Evolutionary conservation across 1,139 yeast genomes (phyloP).

Genomic region (Meyerozyma smithsonii): DNA sequence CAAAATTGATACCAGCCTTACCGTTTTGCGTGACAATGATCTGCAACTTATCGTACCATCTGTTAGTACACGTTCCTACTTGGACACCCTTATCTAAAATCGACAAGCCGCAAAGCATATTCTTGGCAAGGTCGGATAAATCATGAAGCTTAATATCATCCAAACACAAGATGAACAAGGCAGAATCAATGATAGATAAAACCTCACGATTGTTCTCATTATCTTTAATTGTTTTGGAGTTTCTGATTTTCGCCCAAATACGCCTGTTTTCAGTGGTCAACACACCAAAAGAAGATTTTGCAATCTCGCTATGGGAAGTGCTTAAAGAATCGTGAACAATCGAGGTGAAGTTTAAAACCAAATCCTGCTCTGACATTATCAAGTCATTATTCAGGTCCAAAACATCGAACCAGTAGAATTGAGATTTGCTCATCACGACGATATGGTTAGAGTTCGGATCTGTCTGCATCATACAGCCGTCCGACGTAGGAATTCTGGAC

Average conservation of each 20-base stretch:
- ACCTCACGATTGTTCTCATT: constrained; percentile 61
- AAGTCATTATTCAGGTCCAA: constrained; percentile 67
- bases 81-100: constrained; percentile 78
- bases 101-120: constrained; percentile 85
- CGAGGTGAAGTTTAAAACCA: constrained; percentile 68
- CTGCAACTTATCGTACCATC: constrained; percentile 94
- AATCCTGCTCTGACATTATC: constrained; percentile 66
- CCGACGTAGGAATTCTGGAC: constrained; percentile 72
- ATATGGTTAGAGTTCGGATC: constrained; percentile 74
- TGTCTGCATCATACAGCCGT: constrained; percentile 82
- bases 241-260: constrained; percentile 76
- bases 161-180: constrained; percentile 74
- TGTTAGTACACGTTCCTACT: constrained; percentile 88
- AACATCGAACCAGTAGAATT: constrained; percentile 92
- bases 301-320: constrained; percentile 61
- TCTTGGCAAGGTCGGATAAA: constrained; percentile 66
- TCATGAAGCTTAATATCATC: constrained; percentile 72
- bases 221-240: constrained; percentile 35
- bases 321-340: constrained; percentile 67
- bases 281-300: constrained; percentile 82
- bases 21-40: constrained; percentile 87
- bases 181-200: constrained; percentile 69
- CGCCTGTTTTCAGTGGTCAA: constrained; percentile 85
- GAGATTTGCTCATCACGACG: constrained; percentile 80
- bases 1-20: constrained; percentile 90